Evolutionary conservation across 2,329 filamentous ascomycete genomes (phyloP).

Genomic region (Zymoseptoria tritici): DNA sequence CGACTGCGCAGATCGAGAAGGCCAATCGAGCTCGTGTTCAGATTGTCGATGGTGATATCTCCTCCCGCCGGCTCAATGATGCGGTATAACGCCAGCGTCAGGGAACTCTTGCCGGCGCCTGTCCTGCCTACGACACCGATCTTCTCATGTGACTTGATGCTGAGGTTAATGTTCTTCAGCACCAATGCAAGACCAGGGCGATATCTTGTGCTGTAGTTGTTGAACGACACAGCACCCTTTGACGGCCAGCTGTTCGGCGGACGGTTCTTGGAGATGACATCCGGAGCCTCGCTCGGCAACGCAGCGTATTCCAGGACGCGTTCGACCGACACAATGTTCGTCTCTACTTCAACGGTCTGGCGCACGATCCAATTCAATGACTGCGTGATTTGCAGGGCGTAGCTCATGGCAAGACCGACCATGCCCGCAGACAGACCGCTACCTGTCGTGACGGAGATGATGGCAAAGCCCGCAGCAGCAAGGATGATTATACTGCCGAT

Average conservation of each 20-base stretch:
- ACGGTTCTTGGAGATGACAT: slow-evolving; percentile 80
- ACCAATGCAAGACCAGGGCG: slow-evolving; percentile 84
- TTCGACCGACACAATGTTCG: slow-evolving; percentile 99
- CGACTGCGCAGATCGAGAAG: slow-evolving; percentile 80
- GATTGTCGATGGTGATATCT: slow-evolving; percentile 76
- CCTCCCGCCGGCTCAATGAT: slow-evolving; percentile 85
- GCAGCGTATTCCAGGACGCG: slow-evolving; percentile 91
- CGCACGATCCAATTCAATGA: slow-evolving; percentile 98
- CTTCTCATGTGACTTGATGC: slow-evolving; percentile 95
- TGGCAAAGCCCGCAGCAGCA: slow-evolving; percentile 70
- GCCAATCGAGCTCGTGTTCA: slow-evolving; percentile 87
- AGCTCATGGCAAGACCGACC: slow-evolving; percentile 93
- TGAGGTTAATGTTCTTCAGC: slow-evolving; percentile 82
- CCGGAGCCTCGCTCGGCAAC: slow-evolving; percentile 86
- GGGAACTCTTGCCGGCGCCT: slow-evolving; percentile 88
- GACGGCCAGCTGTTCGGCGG: slow-evolving; percentile 89
- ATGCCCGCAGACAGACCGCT: slow-evolving; percentile 60
- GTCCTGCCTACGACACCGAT: slow-evolving; percentile 98
- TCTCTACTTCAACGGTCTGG: slow-evolving; percentile 98
- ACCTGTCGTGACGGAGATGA: slow-evolving; percentile 67
- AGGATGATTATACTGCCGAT: slow-evolving; percentile 92
- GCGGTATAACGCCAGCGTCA: slow-evolving; percentile 88
- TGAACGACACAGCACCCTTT: slow-evolving; percentile 79
- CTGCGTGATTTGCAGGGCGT: slow-evolving; percentile 92
- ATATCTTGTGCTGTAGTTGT: slow-evolving; percentile 91